Percentiles rank a stretch among this genome's conserved stretches.
Evolutionary conservation across 73 alveolate species (phyloP).

Genomic region (Effrenium voratum): DNA sequence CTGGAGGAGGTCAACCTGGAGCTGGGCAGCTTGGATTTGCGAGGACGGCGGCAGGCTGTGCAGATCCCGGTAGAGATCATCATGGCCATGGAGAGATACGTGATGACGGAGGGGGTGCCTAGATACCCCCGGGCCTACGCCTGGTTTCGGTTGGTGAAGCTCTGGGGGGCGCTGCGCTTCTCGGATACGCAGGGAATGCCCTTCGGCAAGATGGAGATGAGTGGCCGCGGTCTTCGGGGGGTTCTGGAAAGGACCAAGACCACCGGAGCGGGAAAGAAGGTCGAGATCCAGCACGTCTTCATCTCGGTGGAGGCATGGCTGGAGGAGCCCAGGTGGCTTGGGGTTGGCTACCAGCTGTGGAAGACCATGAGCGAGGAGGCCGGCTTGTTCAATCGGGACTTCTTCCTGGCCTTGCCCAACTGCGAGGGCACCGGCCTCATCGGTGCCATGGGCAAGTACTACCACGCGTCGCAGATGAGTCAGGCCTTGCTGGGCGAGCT

Average conservation of each 20-base stretch:
- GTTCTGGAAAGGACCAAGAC: neutral
- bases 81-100: no score
- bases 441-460: no score
- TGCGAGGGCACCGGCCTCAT: no score
- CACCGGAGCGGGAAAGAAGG: neutral
- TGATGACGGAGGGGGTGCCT: neutral
- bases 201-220: neutral
- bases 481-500: no score
- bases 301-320: neutral
- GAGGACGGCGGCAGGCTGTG: neutral
- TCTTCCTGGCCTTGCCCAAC: neutral
- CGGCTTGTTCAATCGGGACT: neutral
- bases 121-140: neutral
- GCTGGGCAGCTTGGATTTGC: neutral
- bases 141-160: neutral
- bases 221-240: neutral
- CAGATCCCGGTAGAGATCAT: neutral
- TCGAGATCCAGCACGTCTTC: neutral
- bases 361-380: neutral
- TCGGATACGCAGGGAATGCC: neutral
- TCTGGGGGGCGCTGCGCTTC: neutral
- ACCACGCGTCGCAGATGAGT: no score
- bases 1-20: neutral
- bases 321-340: neutral
- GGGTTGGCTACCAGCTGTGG: no score